Conservation (phyloP, 1,139 yeast species). For the Saccharomycopsis hybrid region DNA sequence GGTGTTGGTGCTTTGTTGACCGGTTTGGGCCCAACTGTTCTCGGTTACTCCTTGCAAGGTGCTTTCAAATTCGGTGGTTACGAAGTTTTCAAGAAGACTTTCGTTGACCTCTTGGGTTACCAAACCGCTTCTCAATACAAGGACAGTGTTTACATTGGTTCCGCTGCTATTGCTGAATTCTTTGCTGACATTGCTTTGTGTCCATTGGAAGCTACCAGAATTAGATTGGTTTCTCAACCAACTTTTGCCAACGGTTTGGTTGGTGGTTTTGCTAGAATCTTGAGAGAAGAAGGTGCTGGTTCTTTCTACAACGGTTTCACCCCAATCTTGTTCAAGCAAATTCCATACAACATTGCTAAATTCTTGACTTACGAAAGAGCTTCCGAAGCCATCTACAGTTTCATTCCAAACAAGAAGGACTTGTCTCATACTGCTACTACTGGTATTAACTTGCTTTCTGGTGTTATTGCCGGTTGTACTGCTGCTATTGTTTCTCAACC, state of each 20-base stretch:
- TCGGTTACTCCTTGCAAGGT: slow-evolving; percentile 86
- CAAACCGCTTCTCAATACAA: slow-evolving; percentile 71
- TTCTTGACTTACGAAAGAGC: slow-evolving; percentile 87
- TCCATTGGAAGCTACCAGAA: slow-evolving; percentile 88
- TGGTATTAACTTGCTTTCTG: slow-evolving; percentile 68
- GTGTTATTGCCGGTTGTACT: slow-evolving; percentile 87
- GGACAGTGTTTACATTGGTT: slow-evolving; percentile 71
- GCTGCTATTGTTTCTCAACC: slow-evolving; percentile 89
- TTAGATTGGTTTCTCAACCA: slow-evolving; percentile 87
- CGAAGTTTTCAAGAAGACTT: slow-evolving; percentile 77
- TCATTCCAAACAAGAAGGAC: slow-evolving; percentile 57
- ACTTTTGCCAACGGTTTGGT: slow-evolving; percentile 77
- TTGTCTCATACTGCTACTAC: slow-evolving; percentile 50
- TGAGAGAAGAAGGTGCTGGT: slow-evolving; percentile 79
- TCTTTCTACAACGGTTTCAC: slow-evolving; percentile 90
- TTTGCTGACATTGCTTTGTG: slow-evolving; percentile 82
- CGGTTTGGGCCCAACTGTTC: slow-evolving; percentile 80
- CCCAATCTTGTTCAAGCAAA: slow-evolving; percentile 85
- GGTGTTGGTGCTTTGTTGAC: slow-evolving; percentile 84
- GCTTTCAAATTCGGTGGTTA: slow-evolving; percentile 89
- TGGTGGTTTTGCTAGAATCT: slow-evolving; percentile 81
- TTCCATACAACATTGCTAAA: slow-evolving; percentile 88
- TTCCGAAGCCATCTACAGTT: slow-evolving; percentile 62
- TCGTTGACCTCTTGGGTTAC: slow-evolving; percentile 66
- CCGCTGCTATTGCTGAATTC: slow-evolving; percentile 90